Conservation (phyloP, 306 rosid species). For the Sicyos baderoa region DNA sequence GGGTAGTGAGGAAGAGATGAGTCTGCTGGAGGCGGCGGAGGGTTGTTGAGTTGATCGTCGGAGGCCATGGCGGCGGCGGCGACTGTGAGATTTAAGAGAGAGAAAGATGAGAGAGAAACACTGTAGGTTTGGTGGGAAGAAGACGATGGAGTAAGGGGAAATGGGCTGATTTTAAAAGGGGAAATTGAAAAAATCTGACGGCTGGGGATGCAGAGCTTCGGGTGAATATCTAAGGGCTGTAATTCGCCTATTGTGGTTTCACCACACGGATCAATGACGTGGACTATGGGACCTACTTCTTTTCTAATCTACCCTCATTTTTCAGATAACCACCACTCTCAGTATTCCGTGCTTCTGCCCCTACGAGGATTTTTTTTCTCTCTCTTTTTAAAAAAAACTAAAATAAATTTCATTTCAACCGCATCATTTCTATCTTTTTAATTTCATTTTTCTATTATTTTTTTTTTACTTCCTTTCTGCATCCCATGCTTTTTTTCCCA, state of each 20-base stretch:
- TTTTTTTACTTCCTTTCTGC: not conserved
- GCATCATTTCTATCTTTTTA: not conserved
- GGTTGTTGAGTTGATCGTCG: constrained; percentile 21
- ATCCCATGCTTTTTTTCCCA: not conserved
- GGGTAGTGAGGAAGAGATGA: constrained; percentile 30
- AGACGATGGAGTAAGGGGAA: constrained; percentile 18
- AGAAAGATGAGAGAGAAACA: not conserved
- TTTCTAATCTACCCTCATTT: not conserved
- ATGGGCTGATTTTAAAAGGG: constrained; percentile 30
- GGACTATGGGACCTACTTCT: constrained; percentile 5
- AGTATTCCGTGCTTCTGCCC: constrained; percentile 11
- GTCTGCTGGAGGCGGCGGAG: not conserved
- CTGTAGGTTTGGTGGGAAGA: constrained; percentile 27
- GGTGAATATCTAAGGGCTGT: constrained; percentile 21
- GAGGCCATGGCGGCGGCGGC: constrained; percentile 30
- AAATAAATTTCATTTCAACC: not conserved
- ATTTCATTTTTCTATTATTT: not conserved
- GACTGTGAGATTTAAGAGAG: not conserved
- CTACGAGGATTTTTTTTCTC: not conserved
- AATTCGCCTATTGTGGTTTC: not conserved
- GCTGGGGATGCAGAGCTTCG: constrained; percentile 22
- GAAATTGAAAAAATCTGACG: constrained; percentile 34
- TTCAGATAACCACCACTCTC: constrained; percentile 11
- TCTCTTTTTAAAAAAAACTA: not conserved
- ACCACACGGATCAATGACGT: constrained; percentile 39